These are phyloP conservation scores for Starmerella potacharoeniae DNA, from an alignment of 805 yeast genomes.

Conservation along the genomic window DNA sequence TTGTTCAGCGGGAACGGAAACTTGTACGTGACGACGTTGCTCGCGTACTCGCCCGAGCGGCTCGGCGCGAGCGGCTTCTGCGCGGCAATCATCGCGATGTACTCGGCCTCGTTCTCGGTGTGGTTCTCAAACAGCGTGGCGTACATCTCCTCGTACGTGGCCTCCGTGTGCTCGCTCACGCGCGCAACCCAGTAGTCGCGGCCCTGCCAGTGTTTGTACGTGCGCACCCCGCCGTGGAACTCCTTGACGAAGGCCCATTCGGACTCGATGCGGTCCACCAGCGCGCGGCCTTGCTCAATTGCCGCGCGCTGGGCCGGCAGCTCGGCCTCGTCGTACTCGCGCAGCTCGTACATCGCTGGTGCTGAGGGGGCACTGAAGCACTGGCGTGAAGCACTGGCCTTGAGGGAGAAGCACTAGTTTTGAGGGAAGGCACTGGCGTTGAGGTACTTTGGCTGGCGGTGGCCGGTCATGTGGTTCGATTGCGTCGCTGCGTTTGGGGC, in stretches of 20 bases:
- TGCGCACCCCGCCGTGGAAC: slow-evolving; percentile 14
- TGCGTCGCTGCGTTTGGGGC: no score
- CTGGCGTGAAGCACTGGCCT: no score
- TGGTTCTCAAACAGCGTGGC: slow-evolving; percentile 29
- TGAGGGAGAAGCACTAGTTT: no score
- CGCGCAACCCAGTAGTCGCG: slow-evolving; percentile 32
- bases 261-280: slow-evolving; percentile 13
- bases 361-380: no score
- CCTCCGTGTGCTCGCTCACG: slow-evolving; percentile 26
- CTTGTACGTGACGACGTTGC: slow-evolving; percentile 25
- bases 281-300: slow-evolving; percentile 17
- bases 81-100: slow-evolving; percentile 28
- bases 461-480: no score
- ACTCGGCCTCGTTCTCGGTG: slow-evolving; percentile 31
- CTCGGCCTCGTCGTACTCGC: slow-evolving; percentile 17
- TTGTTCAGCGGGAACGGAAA: slow-evolving; percentile 29
- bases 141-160: slow-evolving; percentile 24
- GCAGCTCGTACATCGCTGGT: slow-evolving; percentile 14
- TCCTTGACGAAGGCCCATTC: slow-evolving; percentile 22
- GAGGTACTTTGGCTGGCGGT: no score
- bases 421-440: no score
- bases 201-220: slow-evolving; percentile 22
- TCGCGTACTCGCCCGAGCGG: slow-evolving; percentile 21
- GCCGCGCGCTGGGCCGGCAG: slow-evolving; percentile 21
- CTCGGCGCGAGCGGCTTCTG: slow-evolving; percentile 21